Evolutionary conservation across 257 asterid genomes (phyloP).

Genomic region (Linderniella brevidens): DNA sequence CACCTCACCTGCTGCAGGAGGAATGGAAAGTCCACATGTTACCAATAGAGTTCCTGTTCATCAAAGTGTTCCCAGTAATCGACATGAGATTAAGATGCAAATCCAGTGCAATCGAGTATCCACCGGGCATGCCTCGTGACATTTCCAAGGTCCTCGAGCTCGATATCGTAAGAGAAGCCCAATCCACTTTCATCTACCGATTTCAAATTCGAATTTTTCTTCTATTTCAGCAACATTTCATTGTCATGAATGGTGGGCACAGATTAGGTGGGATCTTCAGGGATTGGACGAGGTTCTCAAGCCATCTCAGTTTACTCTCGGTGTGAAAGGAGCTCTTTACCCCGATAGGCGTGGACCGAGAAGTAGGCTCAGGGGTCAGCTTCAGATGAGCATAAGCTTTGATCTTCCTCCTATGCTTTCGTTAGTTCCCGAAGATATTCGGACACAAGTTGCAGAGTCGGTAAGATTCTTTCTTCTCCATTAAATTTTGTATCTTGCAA

Average conservation of each 20-base stretch:
- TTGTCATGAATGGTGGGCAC: conserved; percentile 7
- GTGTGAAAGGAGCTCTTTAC: conserved; percentile 65
- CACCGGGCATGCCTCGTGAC: conserved; percentile 48
- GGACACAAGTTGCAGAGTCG: conserved; percentile 70
- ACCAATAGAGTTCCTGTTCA: conserved; percentile 73
- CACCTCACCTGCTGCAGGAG: conserved; percentile 36
- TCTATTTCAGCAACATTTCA: not conserved
- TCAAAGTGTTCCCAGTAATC: conserved; percentile 49
- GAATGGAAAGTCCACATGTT: conserved; percentile 95
- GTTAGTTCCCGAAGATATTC: conserved; percentile 67
- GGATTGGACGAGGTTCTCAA: conserved; percentile 72
- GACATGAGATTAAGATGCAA: conserved; percentile 81
- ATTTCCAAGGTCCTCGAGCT: conserved; percentile 72
- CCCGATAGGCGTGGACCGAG: conserved; percentile 53
- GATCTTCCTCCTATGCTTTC: conserved; percentile 64
- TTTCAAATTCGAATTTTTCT: no score
- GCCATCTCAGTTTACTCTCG: conserved; percentile 68
- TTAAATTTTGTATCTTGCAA: not conserved
- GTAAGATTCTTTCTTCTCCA: conserved; percentile 21
- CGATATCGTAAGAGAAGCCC: conserved; percentile 48
- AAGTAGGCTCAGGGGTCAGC: conserved; percentile 55
- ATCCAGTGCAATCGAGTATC: conserved; percentile 56
- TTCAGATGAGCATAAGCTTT: conserved; percentile 71
- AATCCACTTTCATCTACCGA: not conserved
- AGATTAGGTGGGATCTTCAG: conserved; percentile 88